phyloP scores from a whole-genome alignment of 2,329 filamentous ascomycete species.

The Aspergillus viridinutans region DNA sequence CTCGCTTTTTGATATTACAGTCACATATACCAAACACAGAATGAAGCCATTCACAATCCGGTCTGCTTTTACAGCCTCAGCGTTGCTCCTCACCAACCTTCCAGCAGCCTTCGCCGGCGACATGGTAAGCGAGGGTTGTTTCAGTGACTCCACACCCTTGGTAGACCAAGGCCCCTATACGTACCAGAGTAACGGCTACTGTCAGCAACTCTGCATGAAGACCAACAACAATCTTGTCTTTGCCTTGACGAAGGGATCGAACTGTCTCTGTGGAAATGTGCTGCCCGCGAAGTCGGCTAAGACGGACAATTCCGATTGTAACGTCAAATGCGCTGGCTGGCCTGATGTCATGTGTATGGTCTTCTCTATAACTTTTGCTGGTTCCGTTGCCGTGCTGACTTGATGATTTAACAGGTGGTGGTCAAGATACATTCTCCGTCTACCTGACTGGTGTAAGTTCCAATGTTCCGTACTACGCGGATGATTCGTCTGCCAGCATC shows the following conservation, averaged over 20 bases:
- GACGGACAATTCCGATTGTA: slow-evolving; percentile 59
- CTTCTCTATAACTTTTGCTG: neutral
- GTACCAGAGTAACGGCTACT: slow-evolving; percentile 55
- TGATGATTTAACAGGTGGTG: slow-evolving; percentile 50
- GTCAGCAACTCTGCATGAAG: slow-evolving; percentile 49
- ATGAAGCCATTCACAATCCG: slow-evolving; percentile 27
- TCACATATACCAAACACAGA: slow-evolving; percentile 7
- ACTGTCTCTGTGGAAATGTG: slow-evolving; percentile 70
- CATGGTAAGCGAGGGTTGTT: slow-evolving; percentile 46
- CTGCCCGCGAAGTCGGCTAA: slow-evolving; percentile 58
- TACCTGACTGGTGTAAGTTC: slow-evolving; percentile 47
- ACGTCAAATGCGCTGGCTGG: slow-evolving; percentile 62
- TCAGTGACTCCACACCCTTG: slow-evolving; percentile 45
- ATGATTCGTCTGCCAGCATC: slow-evolving; percentile 22
- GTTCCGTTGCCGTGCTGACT: neutral
- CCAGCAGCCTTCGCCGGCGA: slow-evolving; percentile 18
- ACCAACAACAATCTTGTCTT: slow-evolving; percentile 55
- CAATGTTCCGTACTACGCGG: slow-evolving; percentile 6
- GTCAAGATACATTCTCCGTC: slow-evolving; percentile 48
- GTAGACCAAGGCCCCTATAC: slow-evolving; percentile 45
- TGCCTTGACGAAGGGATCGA: slow-evolving; percentile 55
- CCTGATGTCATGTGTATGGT: slow-evolving; percentile 60
- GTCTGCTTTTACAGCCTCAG: slow-evolving; percentile 22
- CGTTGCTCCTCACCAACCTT: slow-evolving; percentile 22
- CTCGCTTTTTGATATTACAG: slow-evolving; percentile 8